Percentiles rank a stretch among this genome's conserved stretches.
phyloP scores from a whole-genome alignment of 73 alveolate genomes.

The Paramecium sexaurelia region DNA sequence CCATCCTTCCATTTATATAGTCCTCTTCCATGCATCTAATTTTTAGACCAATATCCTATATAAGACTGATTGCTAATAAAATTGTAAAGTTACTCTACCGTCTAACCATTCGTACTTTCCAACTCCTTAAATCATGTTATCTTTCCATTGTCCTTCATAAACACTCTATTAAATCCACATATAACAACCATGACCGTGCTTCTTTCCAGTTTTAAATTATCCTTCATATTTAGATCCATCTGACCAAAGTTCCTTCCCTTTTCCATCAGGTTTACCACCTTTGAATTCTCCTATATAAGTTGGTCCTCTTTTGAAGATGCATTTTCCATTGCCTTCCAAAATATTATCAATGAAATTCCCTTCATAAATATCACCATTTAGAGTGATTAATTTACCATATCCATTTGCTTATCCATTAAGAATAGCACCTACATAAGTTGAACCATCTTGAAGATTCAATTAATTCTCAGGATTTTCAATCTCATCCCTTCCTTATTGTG shows the following conservation, averaged over 20 bases:
- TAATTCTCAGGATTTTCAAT: neutral
- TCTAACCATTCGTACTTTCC: slow-evolving; percentile 73
- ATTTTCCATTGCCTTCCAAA: slow-evolving; percentile 74
- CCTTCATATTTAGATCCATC: slow-evolving; percentile 75
- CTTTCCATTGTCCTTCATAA: slow-evolving; percentile 68
- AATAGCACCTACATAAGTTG: slow-evolving; percentile 81
- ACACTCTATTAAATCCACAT: slow-evolving; percentile 53
- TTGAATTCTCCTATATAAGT: slow-evolving; percentile 76
- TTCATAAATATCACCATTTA: slow-evolving; percentile 79
- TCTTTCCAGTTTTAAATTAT: slow-evolving; percentile 58
- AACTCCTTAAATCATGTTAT: slow-evolving; percentile 70
- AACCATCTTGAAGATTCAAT: slow-evolving; percentile 55
- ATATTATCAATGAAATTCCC: slow-evolving; percentile 85
- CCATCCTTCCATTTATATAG: slow-evolving; percentile 69
- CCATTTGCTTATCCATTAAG: slow-evolving; percentile 16
- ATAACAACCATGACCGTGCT: slow-evolving; percentile 33
- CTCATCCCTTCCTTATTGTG: neutral
- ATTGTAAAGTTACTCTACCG: slow-evolving; percentile 64
- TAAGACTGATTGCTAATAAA: slow-evolving; percentile 45
- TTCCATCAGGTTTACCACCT: slow-evolving; percentile 77
- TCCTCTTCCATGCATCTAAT: slow-evolving; percentile 85
- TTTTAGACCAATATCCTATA: slow-evolving; percentile 81
- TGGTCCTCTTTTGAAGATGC: slow-evolving; percentile 68
- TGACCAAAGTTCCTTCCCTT: slow-evolving; percentile 68
- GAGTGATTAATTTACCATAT: slow-evolving; percentile 75